These are phyloP conservation scores for Gossypium schwendimanii DNA, from an alignment of 441 rosid species.

Conservation along the genomic window DNA sequence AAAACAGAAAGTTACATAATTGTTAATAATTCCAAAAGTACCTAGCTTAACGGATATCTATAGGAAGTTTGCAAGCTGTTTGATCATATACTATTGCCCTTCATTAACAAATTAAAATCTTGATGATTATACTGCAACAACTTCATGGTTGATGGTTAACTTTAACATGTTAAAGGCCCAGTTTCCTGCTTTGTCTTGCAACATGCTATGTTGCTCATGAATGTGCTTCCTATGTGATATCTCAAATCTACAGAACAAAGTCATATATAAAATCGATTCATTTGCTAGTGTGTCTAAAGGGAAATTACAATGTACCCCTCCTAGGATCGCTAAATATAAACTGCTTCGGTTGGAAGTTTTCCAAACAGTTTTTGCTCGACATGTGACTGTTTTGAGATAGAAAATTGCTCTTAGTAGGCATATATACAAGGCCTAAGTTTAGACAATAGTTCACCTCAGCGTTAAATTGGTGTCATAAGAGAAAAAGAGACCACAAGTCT, in stretches of 20 bases:
- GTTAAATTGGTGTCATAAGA: constrained; percentile 91
- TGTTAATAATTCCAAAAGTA: background rate
- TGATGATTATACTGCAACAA: background rate
- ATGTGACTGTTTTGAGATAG: background rate
- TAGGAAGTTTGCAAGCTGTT: background rate
- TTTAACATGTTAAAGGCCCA: background rate
- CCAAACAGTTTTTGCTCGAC: background rate
- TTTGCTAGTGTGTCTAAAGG: background rate
- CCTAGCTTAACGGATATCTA: background rate
- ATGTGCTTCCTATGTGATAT: background rate
- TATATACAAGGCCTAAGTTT: background rate
- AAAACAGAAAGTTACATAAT: background rate
- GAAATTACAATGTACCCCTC: background rate
- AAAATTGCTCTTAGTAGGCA: background rate
- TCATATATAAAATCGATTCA: background rate
- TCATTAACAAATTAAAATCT: background rate
- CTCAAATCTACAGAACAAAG: constrained; percentile 1
- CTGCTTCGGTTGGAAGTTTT: background rate
- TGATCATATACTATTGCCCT: background rate
- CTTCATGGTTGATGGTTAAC: background rate
- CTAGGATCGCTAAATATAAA: background rate
- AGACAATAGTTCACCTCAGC: constrained; percentile 46
- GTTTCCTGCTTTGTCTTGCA: background rate
- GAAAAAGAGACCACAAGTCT: constrained; percentile 61
- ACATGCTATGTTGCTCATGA: background rate